Conservation (phyloP, 495 filamentous ascomycete genomes). For the Poronia punctata region DNA sequence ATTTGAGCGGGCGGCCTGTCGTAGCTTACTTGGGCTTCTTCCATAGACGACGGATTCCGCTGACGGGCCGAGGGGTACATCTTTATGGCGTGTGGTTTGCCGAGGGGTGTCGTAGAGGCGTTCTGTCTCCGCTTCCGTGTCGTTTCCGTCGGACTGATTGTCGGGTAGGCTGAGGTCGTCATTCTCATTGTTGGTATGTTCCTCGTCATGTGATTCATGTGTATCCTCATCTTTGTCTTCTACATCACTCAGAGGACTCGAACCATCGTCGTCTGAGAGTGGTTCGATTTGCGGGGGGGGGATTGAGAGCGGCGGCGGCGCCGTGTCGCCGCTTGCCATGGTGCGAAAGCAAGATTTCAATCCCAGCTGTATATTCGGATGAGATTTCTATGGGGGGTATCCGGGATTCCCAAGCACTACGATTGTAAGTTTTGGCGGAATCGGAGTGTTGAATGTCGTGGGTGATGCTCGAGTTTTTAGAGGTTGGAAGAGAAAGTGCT, state of each 20-base stretch:
- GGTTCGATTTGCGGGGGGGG: constrained; percentile 35
- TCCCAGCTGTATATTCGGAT: too few relatives aligned
- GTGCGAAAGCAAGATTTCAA: too few relatives aligned
- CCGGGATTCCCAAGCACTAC: too few relatives aligned
- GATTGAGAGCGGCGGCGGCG: constrained; percentile 38
- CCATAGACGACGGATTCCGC: constrained; percentile 38
- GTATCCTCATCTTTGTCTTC: constrained; percentile 58
- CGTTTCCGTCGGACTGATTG: constrained; percentile 55
- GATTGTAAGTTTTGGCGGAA: not conserved
- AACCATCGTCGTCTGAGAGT: constrained; percentile 33
- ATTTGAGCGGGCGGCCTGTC: constrained; percentile 31
- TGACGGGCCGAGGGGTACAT: constrained; percentile 50
- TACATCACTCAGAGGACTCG: constrained; percentile 82
- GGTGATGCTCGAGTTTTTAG: constrained; percentile 2
- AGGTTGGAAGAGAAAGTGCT: constrained; percentile 1
- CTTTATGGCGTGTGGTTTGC: constrained; percentile 52
- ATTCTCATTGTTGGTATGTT: constrained; percentile 37
- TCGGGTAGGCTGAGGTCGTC: constrained; percentile 42
- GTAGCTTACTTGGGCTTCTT: constrained; percentile 63
- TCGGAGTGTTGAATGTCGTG: constrained; percentile 1
- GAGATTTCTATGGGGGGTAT: too few relatives aligned
- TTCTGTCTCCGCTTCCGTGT: constrained; percentile 98
- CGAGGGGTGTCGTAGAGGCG: constrained; percentile 87
- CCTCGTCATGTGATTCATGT: constrained; percentile 40
- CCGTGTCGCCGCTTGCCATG: constrained; percentile 43